Evolutionary conservation across 176 grass and related monocot species (phyloP).

Genomic region (Ananas comosus): DNA sequence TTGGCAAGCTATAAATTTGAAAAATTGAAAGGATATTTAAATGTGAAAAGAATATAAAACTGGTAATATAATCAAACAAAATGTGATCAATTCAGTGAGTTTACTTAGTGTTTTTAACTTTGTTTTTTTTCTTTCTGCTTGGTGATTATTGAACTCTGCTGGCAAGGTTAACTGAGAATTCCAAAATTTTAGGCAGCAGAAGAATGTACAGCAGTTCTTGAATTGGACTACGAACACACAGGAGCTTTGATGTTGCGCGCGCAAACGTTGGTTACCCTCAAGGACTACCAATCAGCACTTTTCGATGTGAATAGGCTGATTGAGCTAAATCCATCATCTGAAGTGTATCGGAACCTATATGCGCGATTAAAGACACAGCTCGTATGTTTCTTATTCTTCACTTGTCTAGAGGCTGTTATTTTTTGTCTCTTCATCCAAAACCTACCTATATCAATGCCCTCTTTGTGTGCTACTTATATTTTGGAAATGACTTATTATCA

Average conservation of each 20-base stretch:
- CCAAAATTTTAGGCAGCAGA: conserved; percentile 53
- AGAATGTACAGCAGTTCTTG: conserved; percentile 97
- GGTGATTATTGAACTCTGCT: neutral
- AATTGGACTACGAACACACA: conserved; percentile 71
- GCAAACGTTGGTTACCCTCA: conserved; percentile 85
- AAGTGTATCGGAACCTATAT: conserved; percentile 74
- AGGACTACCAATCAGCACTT: conserved; percentile 90
- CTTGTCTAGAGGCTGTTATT: neutral
- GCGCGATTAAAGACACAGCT: conserved; percentile 82
- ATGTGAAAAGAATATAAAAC: too few species aligned
- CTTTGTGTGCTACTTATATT: neutral
- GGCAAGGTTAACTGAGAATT: neutral
- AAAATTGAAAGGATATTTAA: too few species aligned
- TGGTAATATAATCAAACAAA: too few species aligned
- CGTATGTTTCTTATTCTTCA: conserved; percentile 31
- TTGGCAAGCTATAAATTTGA: too few species aligned
- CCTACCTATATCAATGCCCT: neutral
- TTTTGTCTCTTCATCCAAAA: conserved; percentile 5
- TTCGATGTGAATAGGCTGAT: conserved; percentile 91
- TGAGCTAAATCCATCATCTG: conserved; percentile 78
- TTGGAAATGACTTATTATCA: too few species aligned
- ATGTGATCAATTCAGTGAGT: too few species aligned
- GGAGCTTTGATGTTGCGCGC: conserved; percentile 93
- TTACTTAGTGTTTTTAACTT: too few species aligned
- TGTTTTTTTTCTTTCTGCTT: neutral